Conservation (phyloP, 805 yeast genomes). For the Lipomyces oligophaga region DNA sequence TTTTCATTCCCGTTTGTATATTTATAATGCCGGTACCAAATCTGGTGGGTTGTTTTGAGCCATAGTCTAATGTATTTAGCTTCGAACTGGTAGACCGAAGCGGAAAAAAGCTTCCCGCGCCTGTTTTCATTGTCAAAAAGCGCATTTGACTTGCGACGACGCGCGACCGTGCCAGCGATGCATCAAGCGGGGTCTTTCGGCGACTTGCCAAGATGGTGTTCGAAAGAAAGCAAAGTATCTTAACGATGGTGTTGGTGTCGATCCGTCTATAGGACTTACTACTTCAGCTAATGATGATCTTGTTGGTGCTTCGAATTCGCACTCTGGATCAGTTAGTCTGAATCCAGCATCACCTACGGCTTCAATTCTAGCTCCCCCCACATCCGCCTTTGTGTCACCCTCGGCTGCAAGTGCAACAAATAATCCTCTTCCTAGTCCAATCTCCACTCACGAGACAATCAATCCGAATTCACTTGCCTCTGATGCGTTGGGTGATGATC, state of each 20-base stretch:
- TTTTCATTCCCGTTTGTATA: not conserved
- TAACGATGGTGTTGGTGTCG: slow-evolving; percentile 50
- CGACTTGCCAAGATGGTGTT: slow-evolving; percentile 83
- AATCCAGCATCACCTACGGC: no score
- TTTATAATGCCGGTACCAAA: not conserved
- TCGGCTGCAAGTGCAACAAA: not conserved
- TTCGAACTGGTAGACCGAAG: slow-evolving; percentile 41
- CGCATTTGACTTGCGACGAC: slow-evolving; percentile 89
- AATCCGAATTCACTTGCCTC: slow-evolving; percentile 19
- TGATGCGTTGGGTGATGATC: slow-evolving; percentile 5
- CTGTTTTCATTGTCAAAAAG: slow-evolving; percentile 83
- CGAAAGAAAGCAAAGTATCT: slow-evolving; percentile 76
- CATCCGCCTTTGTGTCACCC: not conserved
- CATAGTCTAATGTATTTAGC: slow-evolving; percentile 2
- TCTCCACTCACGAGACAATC: not conserved
- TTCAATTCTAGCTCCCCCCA: not conserved
- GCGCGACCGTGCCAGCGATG: slow-evolving; percentile 81
- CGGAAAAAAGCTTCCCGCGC: slow-evolving; percentile 78
- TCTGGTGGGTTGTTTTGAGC: no score
- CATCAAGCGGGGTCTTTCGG: slow-evolving; percentile 59
- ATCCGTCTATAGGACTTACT: not conserved
- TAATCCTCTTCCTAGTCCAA: not conserved
- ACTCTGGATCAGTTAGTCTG: no score
- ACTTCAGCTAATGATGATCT: not conserved
- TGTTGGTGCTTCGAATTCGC: not conserved